Base-by-base conservation (phyloP, 164 flowering plant genomes). In the Vitis amurensis region DNA sequence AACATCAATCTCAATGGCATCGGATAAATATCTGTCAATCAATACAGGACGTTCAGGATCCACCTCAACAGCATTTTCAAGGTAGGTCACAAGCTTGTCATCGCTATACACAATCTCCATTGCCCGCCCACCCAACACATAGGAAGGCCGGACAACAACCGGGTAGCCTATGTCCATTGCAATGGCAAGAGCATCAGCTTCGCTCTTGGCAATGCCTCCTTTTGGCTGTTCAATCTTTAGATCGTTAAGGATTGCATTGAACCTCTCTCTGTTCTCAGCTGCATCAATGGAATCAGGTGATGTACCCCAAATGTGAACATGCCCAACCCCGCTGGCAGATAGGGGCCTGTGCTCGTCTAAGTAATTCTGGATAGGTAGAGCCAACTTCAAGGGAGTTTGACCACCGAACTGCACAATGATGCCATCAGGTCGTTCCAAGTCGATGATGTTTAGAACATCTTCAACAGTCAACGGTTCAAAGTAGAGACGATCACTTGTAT, bases 381-480 rank as follows among this genome's bases (percentile, higher is more conserved):
- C 79, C 50, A 93, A 74, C 79, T 93, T 93, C 68, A 91, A 74
- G 0, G 94, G 98, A 9, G 97, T 93, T 80, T 93, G 98, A 48
- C 97, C 98, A 47, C 95, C 95, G 82, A 93, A 93, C 73, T 91
- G 95, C 59, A 93, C 95, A 71, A 91, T 91, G 53, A 93, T 93
- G 62, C 98, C 99, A 81, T 89, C 94, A 9, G 98, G 97, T 17
- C 88, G 73, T 76, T 94, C 99, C 73, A 94, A 71, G 69, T 92
- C 97, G 66, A 94, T 88, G 67, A 89, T 70, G 72, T 91, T 94
- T 55, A 87, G 68, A 58, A 92, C 98, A 75, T 94, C 98, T 75
- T 94, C 98, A 71, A 85, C 82, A 52, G 99, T 94, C 59, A 94
- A 80, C n/a, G 97, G 99, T 69, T 95, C 99, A 77, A 95, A 95